phyloP scores from a whole-genome alignment of 1,139 yeast species.

The Blastobotrys raffinosifermentans region DNA sequence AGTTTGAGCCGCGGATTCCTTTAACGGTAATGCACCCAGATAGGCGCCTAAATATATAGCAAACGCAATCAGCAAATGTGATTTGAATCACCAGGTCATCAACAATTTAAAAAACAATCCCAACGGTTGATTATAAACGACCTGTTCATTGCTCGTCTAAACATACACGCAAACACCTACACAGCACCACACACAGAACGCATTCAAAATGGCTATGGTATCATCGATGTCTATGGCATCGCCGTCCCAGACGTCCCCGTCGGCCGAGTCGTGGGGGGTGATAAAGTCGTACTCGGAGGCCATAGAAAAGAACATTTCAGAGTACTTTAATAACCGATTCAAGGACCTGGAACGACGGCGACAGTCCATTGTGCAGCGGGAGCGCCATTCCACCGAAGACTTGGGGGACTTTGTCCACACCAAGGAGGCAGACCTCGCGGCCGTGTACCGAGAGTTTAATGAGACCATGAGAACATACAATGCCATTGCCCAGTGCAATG shows the following conservation, averaged over 20 bases:
- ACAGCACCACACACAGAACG: too few relatives aligned
- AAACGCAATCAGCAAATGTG: too few relatives aligned
- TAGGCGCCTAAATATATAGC: too few relatives aligned
- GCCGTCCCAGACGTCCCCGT: neutral
- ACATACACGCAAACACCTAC: too few relatives aligned
- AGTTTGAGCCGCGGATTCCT: too few relatives aligned
- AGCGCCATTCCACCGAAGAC: neutral
- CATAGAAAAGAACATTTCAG: neutral
- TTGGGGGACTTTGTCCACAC: neutral
- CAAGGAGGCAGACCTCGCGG: neutral
- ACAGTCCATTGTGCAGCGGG: neutral
- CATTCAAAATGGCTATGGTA: too few relatives aligned
- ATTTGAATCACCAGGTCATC: too few relatives aligned
- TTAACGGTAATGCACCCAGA: too few relatives aligned
- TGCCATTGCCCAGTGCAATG: constrained; percentile 1
- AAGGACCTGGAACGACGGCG: neutral
- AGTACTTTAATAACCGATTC: neutral
- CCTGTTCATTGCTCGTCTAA: too few relatives aligned
- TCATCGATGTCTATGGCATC: neutral
- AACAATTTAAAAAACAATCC: too few relatives aligned
- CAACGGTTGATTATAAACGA: too few relatives aligned
- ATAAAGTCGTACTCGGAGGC: neutral
- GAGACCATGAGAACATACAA: constrained; percentile 1
- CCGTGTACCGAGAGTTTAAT: neutral
- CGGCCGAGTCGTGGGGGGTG: neutral